Evolutionary conservation across 2,329 filamentous ascomycete species (phyloP).

Genomic region (Aspergillus flavus): DNA sequence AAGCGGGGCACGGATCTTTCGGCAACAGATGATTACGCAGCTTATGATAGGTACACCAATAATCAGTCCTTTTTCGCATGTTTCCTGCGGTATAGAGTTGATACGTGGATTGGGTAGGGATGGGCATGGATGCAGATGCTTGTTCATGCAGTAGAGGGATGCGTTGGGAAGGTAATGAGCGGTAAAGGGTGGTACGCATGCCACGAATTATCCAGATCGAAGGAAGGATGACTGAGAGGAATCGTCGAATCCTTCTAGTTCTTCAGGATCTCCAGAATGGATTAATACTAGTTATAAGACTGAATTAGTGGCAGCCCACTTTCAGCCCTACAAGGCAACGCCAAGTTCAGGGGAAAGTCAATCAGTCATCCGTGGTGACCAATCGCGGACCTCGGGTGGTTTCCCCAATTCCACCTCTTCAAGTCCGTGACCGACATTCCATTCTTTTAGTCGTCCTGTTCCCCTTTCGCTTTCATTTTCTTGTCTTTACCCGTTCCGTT

Average conservation of each 20-base stretch:
- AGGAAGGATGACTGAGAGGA: background rate
- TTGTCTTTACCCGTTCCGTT: background rate
- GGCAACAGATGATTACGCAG: background rate
- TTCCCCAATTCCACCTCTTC: background rate
- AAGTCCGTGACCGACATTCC: background rate
- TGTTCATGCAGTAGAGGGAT: background rate
- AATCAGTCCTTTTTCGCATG: too few species aligned
- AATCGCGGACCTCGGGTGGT: background rate
- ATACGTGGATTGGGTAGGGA: background rate
- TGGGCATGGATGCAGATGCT: background rate
- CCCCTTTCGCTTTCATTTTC: background rate
- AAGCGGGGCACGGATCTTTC: background rate
- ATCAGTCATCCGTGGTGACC: background rate
- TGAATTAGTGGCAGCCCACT: conserved; percentile 6
- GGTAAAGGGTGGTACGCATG: background rate
- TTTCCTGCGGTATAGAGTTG: background rate
- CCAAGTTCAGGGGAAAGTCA: conserved; percentile 18
- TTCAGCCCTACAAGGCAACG: conserved; percentile 30
- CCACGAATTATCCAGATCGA: background rate
- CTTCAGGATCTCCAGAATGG: background rate
- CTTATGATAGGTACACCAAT: background rate
- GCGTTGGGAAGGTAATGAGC: background rate
- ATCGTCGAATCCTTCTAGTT: background rate
- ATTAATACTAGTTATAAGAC: background rate
- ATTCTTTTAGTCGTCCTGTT: background rate